Percentiles rank a stretch among this genome's conserved stretches.
Conservation (phyloP, 768 basidiomycete genomes). For the Pleurotus pulmonarius region DNA sequence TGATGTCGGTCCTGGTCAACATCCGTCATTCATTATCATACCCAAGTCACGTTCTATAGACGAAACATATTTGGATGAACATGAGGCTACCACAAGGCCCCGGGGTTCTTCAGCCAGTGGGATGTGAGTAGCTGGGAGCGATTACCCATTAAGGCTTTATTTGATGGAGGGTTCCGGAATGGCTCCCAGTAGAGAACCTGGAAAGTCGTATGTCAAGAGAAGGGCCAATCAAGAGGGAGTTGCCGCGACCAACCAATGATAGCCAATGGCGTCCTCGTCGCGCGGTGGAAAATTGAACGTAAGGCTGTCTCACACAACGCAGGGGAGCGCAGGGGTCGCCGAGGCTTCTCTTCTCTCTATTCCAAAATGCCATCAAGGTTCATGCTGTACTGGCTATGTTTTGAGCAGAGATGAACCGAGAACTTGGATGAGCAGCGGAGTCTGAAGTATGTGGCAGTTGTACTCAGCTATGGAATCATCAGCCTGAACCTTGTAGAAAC, state of each 20-base stretch:
- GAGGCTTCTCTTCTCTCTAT: background rate
- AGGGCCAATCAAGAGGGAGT: background rate
- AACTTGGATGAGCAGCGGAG: background rate
- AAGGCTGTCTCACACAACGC: background rate
- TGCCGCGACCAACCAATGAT: no score
- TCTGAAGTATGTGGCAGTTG: background rate
- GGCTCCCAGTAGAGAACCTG: background rate
- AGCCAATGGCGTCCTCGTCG: background rate
- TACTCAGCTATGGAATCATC: background rate
- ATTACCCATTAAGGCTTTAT: conserved; percentile 19
- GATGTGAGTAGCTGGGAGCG: conserved; percentile 9
- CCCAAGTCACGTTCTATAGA: background rate
- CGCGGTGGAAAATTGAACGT: background rate
- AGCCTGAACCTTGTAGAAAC: background rate
- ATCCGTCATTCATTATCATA: background rate
- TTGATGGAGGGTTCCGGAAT: conserved; percentile 11
- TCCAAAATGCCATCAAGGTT: background rate
- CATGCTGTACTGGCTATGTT: background rate
- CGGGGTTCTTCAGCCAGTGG: conserved; percentile 9
- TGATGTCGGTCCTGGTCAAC: background rate
- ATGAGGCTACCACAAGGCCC: conserved; percentile 14
- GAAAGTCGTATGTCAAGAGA: background rate
- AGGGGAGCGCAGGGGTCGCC: conserved; percentile 1
- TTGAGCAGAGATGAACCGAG: background rate
- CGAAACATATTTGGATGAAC: background rate